Evolutionary conservation across 2,329 filamentous ascomycete species (phyloP).

Genomic region (Emericellopsis cladophorae): DNA sequence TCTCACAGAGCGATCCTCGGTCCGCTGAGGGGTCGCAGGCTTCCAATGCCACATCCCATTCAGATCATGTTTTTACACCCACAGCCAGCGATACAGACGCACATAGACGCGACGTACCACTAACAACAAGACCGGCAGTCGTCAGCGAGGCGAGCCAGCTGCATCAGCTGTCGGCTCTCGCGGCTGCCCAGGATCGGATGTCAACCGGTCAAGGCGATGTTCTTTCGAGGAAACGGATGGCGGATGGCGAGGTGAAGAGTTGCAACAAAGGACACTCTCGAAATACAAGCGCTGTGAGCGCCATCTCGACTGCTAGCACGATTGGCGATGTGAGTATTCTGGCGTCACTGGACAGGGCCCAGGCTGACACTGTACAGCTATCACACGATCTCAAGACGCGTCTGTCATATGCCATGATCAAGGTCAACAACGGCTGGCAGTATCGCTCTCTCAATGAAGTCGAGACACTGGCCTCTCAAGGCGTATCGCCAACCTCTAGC

Average conservation of each 20-base stretch:
- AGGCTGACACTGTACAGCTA: slow-evolving; percentile 34
- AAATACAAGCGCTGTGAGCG: slow-evolving; percentile 56
- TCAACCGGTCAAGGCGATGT: slow-evolving; percentile 17
- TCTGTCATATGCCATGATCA: slow-evolving; percentile 86
- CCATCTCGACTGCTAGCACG: slow-evolving; percentile 48
- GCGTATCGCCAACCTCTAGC: slow-evolving; percentile 49
- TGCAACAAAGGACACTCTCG: slow-evolving; percentile 49
- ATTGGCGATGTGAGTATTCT: slow-evolving; percentile 58
- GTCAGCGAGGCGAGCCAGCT: slow-evolving; percentile 43
- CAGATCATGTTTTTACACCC: slow-evolving; percentile 15
- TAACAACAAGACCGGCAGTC: slow-evolving; percentile 11
- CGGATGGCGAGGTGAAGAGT: slow-evolving; percentile 62
- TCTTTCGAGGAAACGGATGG: slow-evolving; percentile 57
- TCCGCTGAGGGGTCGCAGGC: slow-evolving; percentile 10
- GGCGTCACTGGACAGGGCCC: neutral
- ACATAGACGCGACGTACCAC: slow-evolving; percentile 15
- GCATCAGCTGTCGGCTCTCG: slow-evolving; percentile 43
- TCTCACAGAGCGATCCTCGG: slow-evolving; percentile 10
- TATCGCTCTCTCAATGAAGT: slow-evolving; percentile 65
- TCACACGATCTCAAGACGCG: slow-evolving; percentile 71
- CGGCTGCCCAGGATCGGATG: slow-evolving; percentile 39
- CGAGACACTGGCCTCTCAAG: slow-evolving; percentile 59
- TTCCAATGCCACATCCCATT: slow-evolving; percentile 12
- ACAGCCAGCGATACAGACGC: slow-evolving; percentile 1
- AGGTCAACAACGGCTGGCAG: slow-evolving; percentile 85